Conservation (phyloP, 345 rosid species). For the Euphorbia pulcherrima region DNA sequence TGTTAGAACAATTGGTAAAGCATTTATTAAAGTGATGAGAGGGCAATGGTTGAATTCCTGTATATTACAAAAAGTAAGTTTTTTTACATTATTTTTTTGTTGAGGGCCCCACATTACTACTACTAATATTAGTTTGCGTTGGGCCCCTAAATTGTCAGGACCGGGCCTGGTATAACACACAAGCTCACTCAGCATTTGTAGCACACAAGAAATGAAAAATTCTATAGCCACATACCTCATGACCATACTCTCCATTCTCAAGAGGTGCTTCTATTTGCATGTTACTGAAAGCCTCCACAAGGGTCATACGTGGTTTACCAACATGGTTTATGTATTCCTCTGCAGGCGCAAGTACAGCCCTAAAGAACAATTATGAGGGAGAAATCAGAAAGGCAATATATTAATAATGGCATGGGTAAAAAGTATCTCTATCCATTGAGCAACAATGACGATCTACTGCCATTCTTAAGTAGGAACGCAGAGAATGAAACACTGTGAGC, state of each 20-base stretch:
- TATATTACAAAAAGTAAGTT: too few relatives aligned
- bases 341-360: conserved; percentile 67
- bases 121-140: too few relatives aligned
- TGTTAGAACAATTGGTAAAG: too few relatives aligned
- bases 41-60: too few relatives aligned
- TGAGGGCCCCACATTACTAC: too few relatives aligned
- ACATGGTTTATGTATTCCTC: conserved; percentile 57
- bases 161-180: too few relatives aligned
- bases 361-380: conserved; percentile 28
- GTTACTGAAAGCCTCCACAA: conserved; percentile 84
- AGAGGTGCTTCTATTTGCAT: conserved; percentile 74
- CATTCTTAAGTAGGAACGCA: not conserved
- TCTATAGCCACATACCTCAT: conserved; percentile 48
- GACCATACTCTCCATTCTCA: conserved; percentile 77
- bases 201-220: not conserved
- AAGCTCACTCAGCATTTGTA: not conserved
- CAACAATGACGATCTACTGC: not conserved
- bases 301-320: conserved; percentile 61
- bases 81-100: too few relatives aligned
- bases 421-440: not conserved
- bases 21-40: too few relatives aligned
- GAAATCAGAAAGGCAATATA: not conserved
- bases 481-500: not conserved
- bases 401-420: not conserved
- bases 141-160: too few relatives aligned